Evolutionary conservation across 179 eudicot species (phyloP).

Genomic region (Beta macrorhiza): DNA sequence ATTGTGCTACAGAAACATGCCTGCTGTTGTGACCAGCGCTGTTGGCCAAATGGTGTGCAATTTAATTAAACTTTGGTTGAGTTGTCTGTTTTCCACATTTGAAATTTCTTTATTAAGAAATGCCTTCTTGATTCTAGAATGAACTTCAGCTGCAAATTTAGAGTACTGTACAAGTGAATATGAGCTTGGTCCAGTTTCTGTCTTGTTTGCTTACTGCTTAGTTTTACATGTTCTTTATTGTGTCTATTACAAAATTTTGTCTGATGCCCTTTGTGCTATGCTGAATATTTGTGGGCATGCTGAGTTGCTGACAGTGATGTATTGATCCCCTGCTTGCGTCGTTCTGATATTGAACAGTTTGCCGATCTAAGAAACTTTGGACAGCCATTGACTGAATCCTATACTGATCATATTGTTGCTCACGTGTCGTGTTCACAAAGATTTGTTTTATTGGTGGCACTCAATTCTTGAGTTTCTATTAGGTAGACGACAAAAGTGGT

Average conservation of each 20-base stretch:
- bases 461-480: neutral
- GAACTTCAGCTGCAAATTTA: neutral
- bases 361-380: neutral
- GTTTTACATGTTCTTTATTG: neutral
- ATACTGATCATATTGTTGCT: neutral
- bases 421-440: neutral
- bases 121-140: neutral
- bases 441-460: neutral
- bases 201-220: neutral
- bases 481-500: neutral
- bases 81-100: neutral
- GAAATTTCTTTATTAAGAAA: neutral
- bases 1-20: conserved; percentile 45
- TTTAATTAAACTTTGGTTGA: neutral
- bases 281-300: neutral
- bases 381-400: neutral
- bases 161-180: neutral
- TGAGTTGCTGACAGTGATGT: neutral
- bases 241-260: neutral
- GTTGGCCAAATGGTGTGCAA: conserved; percentile 77
- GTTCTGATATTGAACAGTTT: neutral
- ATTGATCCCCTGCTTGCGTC: neutral
- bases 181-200: neutral
- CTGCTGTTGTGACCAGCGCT: conserved; percentile 66
- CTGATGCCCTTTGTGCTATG: neutral